These are phyloP conservation scores for Fusarium irregulare DNA, from an alignment of 2,329 filamentous ascomycete species.

Conservation along the genomic window DNA sequence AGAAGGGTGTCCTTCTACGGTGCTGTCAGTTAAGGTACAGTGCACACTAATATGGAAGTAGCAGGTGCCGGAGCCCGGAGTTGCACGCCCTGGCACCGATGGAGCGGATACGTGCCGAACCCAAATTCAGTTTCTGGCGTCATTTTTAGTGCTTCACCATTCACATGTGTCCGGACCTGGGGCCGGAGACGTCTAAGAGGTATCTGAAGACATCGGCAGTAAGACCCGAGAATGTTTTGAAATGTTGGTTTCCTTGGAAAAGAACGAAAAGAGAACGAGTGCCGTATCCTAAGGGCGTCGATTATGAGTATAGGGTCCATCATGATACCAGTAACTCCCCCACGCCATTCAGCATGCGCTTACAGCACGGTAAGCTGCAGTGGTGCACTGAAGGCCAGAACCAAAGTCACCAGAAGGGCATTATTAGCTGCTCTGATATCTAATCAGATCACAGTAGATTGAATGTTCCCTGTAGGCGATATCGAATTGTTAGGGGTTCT, in stretches of 20 bases:
- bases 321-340: neutral
- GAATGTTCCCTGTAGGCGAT: constrained; percentile 15
- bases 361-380: neutral
- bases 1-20: neutral
- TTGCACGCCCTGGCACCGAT: constrained; percentile 28
- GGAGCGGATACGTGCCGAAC: constrained; percentile 31
- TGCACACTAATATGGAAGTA: constrained; percentile 18
- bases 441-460: constrained; percentile 42
- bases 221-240: constrained; percentile 16
- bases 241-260: neutral
- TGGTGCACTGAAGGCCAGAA: neutral
- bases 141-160: constrained; percentile 6
- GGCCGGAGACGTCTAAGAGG: constrained; percentile 9
- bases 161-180: constrained; percentile 19
- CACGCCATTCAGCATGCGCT: neutral
- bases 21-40: neutral
- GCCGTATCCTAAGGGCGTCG: neutral
- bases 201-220: constrained; percentile 19
- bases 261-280: neutral
- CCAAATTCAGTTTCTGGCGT: constrained; percentile 28
- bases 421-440: constrained; percentile 26
- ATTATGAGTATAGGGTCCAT: neutral
- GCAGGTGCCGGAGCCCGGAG: constrained; percentile 3
- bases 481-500: constrained; percentile 28
- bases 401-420: neutral